Conservation (phyloP, 352 stramenopile genomes). For the Pythium rhizo-oryzae region DNA sequence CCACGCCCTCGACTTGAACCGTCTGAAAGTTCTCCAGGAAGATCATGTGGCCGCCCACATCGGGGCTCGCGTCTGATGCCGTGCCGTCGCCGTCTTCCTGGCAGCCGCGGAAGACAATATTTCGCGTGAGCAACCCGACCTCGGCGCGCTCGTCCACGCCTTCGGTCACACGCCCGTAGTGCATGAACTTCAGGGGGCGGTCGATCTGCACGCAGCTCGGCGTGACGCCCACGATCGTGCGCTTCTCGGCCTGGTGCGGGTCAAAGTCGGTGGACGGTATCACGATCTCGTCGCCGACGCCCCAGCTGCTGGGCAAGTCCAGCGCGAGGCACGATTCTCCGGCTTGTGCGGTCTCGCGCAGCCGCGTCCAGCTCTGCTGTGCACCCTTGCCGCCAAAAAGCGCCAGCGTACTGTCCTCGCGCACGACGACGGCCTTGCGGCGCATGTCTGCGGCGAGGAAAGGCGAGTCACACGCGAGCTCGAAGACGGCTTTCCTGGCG, state of each 20-base stretch:
- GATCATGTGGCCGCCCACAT: conserved; percentile 50
- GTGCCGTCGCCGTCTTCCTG: conserved; percentile 11
- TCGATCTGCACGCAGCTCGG: conserved; percentile 32
- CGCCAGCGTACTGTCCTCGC: conserved; percentile 29
- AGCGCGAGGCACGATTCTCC: conserved; percentile 32
- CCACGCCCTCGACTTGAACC: conserved; percentile 42
- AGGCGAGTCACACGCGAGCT: conserved; percentile 32
- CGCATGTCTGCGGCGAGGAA: conserved; percentile 33
- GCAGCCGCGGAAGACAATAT: conserved; percentile 57
- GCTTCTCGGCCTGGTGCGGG: conserved; percentile 41
- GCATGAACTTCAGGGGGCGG: conserved; percentile 35
- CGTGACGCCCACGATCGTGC: conserved; percentile 33
- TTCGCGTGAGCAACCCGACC: conserved; percentile 58
- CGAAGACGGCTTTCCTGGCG: conserved; percentile 38
- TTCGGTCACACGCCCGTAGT: conserved; percentile 43
- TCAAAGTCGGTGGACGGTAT: conserved; percentile 47
- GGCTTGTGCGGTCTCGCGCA: conserved; percentile 25
- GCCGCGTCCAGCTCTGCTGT: conserved; percentile 36
- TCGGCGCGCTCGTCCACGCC: conserved; percentile 59
- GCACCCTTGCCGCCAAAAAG: conserved; percentile 39
- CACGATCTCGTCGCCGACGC: conserved; percentile 45
- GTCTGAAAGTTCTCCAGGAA: conserved; percentile 36
- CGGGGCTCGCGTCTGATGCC: neutral
- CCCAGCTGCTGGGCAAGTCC: conserved; percentile 33
- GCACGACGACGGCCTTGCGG: conserved; percentile 46